Base-by-base conservation (phyloP, 2,329 filamentous ascomycete species). In the Gnomoniopsis smithogilvyi region DNA sequence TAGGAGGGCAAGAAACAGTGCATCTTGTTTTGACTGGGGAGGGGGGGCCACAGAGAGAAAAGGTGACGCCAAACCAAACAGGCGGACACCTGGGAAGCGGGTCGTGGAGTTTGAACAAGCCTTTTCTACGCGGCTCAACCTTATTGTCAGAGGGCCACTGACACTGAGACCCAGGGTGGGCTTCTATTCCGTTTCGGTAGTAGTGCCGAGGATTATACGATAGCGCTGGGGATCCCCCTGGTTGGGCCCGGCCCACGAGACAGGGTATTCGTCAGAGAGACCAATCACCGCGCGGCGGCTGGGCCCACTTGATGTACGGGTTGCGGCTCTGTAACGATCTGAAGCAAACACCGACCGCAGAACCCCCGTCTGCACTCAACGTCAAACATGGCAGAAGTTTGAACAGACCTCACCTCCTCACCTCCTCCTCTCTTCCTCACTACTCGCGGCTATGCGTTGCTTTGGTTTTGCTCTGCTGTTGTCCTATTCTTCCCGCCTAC, bases 21-120 rank as follows among this genome's bases (percentile, higher is more conserved):
- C 56, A 56, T 67, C 66, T 66, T 68, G 71, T 73, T 73, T 73
- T 69, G 69, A 72, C 62, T 64, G 12, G 14, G n/a, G n/a, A 22
- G 38, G 41, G 49, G 51, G 62, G 56, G 58, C 58, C n/a, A n/a
- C n/a, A n/a, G n/a, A n/a, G n/a, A n/a, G n/a, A n/a, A n/a, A n/a
- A n/a, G n/a, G 56, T 53, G 57, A 67, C 64, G 65, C 66, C 69
- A 70, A 71, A 70, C 70, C 68, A 72, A 68, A 70, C 69, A 59
- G 59, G 63, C 62, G 59, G 62, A 59, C 58, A 50, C 41, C 51
- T 48, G 46, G 50, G 24, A 51, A 41, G 54, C 6, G 14, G 38
- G 6, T 38, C 48, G 38, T 54, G 46, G 3, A 15, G 56, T 52
- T 54, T 33, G n/a, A 43, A 33, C 26, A 48, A 50, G 34, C 48